Evolutionary conservation across 805 yeast species (phyloP), one percentile per base, ranked within the genome.

Genomic region (Ascoidea asiatica): DNA sequence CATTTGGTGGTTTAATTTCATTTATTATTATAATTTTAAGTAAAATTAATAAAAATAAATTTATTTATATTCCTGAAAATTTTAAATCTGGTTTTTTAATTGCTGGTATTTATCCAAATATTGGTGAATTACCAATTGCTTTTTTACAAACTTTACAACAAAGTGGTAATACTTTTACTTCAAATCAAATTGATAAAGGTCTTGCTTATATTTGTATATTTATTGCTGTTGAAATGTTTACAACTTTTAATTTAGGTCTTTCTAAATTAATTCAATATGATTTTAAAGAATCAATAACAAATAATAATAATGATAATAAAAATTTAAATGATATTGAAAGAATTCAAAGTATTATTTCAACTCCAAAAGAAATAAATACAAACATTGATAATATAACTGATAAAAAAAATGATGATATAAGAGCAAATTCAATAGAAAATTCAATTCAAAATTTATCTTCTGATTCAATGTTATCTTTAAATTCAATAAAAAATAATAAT

Each of bases 91-190:
- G 78, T 0, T 51, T 72, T 15, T 45, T 72, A 11, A 64, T 70
- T 29, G 75, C 68, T 4, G 77, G 75, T 0, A 52, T 72, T n/a
- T 73, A 72, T 52, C 70, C 74, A 15, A 73, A 73, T 52, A 69
- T 71, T 42, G 63, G 73, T 2, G 77, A 73, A 51, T 61, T 73
- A 39, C 78, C 79, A 5, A 71, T 73, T 47, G 77, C 77, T 1
- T 72, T 72, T 47, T 52, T 72, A 39, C 77, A 73, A 49, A 70
- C 75, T 6, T 52, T 69, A 36, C 51, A 49, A 5, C 17, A 39
- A 2, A 58, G 63, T 19, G 69, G 73, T 0, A 50, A 56, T n/a
- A 57, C 65, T 2, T 70, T 73, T 49, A 53, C 65, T 1, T 22
- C 52, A 1, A 56, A 49, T 2, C 65, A 70, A 43, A 74, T 70